Evolutionary conservation across 2,329 filamentous ascomycete species (phyloP).

Genomic region (Leptographium procerum): DNA sequence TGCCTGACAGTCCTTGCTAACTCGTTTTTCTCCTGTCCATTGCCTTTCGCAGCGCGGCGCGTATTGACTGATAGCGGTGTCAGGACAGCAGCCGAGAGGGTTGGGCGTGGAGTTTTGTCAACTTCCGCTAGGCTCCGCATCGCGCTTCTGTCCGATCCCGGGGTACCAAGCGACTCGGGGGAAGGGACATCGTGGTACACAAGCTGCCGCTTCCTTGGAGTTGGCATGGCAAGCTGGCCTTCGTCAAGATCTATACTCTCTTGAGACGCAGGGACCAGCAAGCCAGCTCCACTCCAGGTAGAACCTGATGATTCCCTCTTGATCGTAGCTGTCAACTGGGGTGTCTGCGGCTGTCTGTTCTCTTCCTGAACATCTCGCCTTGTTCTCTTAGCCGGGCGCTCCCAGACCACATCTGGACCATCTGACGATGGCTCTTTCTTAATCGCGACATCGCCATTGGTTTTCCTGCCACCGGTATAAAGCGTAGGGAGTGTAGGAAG

Average conservation of each 20-base stretch:
- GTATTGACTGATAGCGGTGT: conserved; percentile 7
- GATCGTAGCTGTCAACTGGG: neutral
- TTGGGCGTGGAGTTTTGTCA: neutral
- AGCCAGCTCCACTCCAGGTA: neutral
- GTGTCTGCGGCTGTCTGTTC: neutral
- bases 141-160: neutral
- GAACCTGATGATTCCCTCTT: neutral
- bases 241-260: conserved; percentile 53
- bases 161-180: neutral
- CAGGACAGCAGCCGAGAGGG: neutral
- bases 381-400: conserved; percentile 36
- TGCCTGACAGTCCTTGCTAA: neutral
- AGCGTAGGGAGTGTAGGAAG: neutral
- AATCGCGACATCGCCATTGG: conserved; percentile 14
- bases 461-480: too few species aligned
- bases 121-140: neutral
- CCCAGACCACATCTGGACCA: conserved; percentile 36
- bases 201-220: conserved; percentile 26
- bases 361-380: conserved; percentile 21
- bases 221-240: conserved; percentile 29
- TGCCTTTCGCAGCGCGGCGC: neutral
- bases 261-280: conserved; percentile 19
- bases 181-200: neutral
- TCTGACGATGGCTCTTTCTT: conserved; percentile 47
- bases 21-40: neutral